Evolutionary conservation across 2,329 filamentous ascomycete genomes (phyloP).

Genomic region (Fusarium bulbicola): DNA sequence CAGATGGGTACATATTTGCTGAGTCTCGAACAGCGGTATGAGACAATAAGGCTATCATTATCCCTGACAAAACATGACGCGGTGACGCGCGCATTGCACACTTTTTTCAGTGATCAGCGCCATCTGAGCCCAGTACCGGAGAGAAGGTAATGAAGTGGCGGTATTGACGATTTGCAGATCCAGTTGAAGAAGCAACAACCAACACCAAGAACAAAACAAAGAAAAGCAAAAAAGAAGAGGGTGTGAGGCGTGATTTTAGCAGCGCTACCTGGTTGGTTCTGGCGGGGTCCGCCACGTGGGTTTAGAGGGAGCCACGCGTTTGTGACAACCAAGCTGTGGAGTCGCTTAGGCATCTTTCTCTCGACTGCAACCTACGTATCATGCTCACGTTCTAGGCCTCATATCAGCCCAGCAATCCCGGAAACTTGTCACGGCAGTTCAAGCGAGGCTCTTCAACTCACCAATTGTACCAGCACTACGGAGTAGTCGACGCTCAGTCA

Average conservation of each 20-base stretch:
- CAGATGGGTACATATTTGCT: neutral
- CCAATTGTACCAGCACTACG: neutral
- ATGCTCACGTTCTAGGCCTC: constrained; percentile 24
- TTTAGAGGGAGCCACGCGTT: constrained; percentile 40
- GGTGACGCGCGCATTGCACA: neutral
- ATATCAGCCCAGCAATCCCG: constrained; percentile 3
- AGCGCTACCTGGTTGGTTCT: constrained; percentile 4
- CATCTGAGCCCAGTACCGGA: neutral
- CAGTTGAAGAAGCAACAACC: neutral
- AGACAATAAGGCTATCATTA: neutral
- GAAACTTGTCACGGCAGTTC: constrained; percentile 13
- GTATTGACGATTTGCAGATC: constrained; percentile 12
- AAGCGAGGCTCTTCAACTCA: constrained; percentile 13
- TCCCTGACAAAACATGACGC: neutral
- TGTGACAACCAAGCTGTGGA: constrained; percentile 37
- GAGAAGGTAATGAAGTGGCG: constrained; percentile 1
- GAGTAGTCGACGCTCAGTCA: neutral
- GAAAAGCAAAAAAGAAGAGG: neutral
- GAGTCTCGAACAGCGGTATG: neutral
- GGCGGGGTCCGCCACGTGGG: constrained; percentile 44
- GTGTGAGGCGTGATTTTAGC: constrained; percentile 30
- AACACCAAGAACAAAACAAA: neutral
- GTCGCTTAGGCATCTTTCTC: constrained; percentile 14
- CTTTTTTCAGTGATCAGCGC: constrained; percentile 3
- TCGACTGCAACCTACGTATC: constrained; percentile 1